Conservation (phyloP, 1,139 yeast species). For the Yamadazyma mexicana region DNA sequence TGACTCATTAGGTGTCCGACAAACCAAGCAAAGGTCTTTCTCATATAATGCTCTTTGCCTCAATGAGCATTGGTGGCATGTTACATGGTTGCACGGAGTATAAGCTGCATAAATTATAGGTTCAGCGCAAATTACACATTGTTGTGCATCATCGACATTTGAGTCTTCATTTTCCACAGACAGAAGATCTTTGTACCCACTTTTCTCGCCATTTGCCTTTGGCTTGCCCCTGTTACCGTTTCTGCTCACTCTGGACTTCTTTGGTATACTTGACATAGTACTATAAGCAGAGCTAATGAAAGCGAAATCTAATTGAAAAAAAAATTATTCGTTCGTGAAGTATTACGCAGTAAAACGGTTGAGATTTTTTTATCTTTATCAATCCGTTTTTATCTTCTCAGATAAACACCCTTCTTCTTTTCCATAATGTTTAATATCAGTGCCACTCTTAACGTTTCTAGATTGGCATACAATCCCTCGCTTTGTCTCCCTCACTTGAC, state of each 20-base stretch:
- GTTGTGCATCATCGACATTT: slow-evolving; percentile 35
- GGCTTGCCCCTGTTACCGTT: slow-evolving; percentile 9
- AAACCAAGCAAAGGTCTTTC: slow-evolving; percentile 74
- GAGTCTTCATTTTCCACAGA: slow-evolving; percentile 25
- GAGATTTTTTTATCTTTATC: background rate
- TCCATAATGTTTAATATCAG: slow-evolving; percentile 55
- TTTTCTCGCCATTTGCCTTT: slow-evolving; percentile 3
- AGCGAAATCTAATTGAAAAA: background rate
- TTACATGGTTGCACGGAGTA: slow-evolving; percentile 80
- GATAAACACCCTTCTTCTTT: background rate
- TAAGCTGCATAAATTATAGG: slow-evolving; percentile 60
- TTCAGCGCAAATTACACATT: slow-evolving; percentile 86
- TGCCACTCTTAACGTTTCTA: slow-evolving; percentile 68
- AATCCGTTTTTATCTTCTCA: too few relatives aligned
- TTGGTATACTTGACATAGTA: slow-evolving; percentile 11
- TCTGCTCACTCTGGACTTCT: slow-evolving; percentile 21
- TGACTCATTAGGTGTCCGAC: slow-evolving; percentile 67
- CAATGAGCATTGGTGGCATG: slow-evolving; percentile 82
- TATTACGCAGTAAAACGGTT: background rate
- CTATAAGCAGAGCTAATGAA: background rate
- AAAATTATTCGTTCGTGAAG: background rate
- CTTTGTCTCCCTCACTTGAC: slow-evolving; percentile 69
- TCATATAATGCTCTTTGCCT: slow-evolving; percentile 80
- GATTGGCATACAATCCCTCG: slow-evolving; percentile 62
- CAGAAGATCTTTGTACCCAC: slow-evolving; percentile 8